Evolutionary conservation across 2,329 filamentous ascomycete species (phyloP), one percentile per base, ranked within the genome.

Genomic region (Lasiodiplodia gonubiensis): DNA sequence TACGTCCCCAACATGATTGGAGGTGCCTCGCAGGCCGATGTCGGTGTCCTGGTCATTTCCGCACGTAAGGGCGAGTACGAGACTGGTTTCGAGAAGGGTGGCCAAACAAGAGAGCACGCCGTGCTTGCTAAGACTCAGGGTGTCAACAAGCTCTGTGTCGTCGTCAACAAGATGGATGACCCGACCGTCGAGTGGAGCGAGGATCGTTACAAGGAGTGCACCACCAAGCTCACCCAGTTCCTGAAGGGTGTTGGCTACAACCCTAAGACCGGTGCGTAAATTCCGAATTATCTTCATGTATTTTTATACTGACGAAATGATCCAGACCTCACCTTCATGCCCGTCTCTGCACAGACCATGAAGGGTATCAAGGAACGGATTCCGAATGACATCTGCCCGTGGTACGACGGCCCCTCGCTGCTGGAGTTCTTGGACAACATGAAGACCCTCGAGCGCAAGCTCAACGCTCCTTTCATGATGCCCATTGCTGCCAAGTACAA

Each of bases 381-480:
- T 4, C 89, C 93, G 23, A 89, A 91, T 77, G 90, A 89, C 2
- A 72, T 92, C 3, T 89, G 88, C 49, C 87, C 92, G 10, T 99
- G 93, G 92, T 96, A 93, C 78, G 86, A 92, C 49, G 93, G 94
- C 0, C 94, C 94, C 11, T 95, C 94, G 23, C 87, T 99, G 55
- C 89, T 99, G 23, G 94, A 98, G 80, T 97, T 94, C 80, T 88
- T 99, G n/a, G 94, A 97, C 78, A 85, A 88, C 77, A 97, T 98
- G 92, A 89, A 91, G 75, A 89, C 94, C 14, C 87, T 97, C 48
- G 94, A 99, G 80, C 92, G 95, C 74, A 99, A 98, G 85, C 82
- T 97, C 74, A 97, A 97, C 74, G 95, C 95, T 2, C 94, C 95
- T 11, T 98, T 99, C 86, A 98, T 99, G 95, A 97, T 99, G 94